phyloP scores from a whole-genome alignment of 2,329 filamentous ascomycete genomes.

The Phaeosphaeriaceae sp. region DNA sequence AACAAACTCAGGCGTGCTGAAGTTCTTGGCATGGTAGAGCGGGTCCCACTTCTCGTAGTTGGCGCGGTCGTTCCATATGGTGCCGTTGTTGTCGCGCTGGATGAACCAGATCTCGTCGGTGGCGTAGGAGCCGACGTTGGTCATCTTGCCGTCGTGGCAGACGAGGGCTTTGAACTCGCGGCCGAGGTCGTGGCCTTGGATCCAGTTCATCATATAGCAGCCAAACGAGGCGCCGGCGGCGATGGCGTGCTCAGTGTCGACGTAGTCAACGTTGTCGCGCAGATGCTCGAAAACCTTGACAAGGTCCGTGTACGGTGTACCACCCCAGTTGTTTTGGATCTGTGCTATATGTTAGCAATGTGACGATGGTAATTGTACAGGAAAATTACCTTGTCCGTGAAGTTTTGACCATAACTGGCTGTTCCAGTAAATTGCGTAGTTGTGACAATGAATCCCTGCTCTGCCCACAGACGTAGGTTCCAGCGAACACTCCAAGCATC shows the following conservation, averaged over 20 bases:
- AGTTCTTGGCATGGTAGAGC: slow-evolving; percentile 66
- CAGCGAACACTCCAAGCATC: slow-evolving; percentile 82
- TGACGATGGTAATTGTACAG: background rate
- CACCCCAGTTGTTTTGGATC: slow-evolving; percentile 83
- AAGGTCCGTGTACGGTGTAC: slow-evolving; percentile 81
- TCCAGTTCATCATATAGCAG: slow-evolving; percentile 71
- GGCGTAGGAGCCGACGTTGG: slow-evolving; percentile 56
- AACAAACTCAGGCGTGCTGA: slow-evolving; percentile 85
- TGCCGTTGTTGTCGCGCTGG: slow-evolving; percentile 53
- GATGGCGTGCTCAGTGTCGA: slow-evolving; percentile 75
- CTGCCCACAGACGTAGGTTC: slow-evolving; percentile 85
- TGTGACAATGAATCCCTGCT: slow-evolving; percentile 85
- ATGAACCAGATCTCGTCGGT: slow-evolving; percentile 63
- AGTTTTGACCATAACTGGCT: slow-evolving; percentile 79
- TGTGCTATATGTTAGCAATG: background rate
- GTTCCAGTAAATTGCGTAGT: slow-evolving; percentile 83
- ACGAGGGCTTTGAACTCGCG: slow-evolving; percentile 87
- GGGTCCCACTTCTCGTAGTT: slow-evolving; percentile 67
- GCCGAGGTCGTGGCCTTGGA: slow-evolving; percentile 83
- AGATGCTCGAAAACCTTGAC: slow-evolving; percentile 80
- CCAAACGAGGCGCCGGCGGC: slow-evolving; percentile 69
- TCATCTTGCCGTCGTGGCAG: slow-evolving; percentile 85
- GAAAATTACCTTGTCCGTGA: slow-evolving; percentile 66
- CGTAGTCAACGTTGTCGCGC: slow-evolving; percentile 67
- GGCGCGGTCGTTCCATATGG: slow-evolving; percentile 48